Evolutionary conservation across 176 grass and related monocot genomes (phyloP), one percentile per base, ranked within the genome.

Genomic region (Eleusine coracana): DNA sequence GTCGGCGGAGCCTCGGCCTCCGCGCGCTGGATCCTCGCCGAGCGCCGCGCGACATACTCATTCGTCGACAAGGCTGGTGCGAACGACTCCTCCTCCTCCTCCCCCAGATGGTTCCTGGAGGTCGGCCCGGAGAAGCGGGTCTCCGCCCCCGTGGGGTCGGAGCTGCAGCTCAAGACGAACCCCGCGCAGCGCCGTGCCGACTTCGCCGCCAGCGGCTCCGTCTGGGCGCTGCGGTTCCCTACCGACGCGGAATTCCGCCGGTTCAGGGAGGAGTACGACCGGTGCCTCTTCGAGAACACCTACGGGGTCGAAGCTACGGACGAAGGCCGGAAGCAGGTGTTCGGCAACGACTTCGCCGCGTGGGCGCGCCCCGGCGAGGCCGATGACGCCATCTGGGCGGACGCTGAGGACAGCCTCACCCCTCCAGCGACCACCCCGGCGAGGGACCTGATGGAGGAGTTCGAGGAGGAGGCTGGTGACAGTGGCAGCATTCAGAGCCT

Each of bases 261-360:
- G 12, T 95, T 98, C 87, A 85, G 85, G 40, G 84, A 69, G 66
- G 84, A 91, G 41, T 98, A 87, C 79, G 86, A 92, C 34, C 94
- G 74, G 1, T 92, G 87, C 84, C 81, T 98, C 41, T 98, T 98
- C 45, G 91, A 98, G 87, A 98, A 95, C 81, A 95, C 91, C 2
- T 95, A 88, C 71, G 91, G 92, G 25, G 77, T 95, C n/a, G 88
- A 90, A 44, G 79, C 82, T 63, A 98, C 93, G 40, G 92, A 98
- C 54, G 87, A 95, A 34, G 94, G 94, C 51, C 78, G 83, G 50
- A 58, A 80, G 60, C 80, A 93, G 85, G 86, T 98, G 71, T 98
- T 98, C 70, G 96, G 96, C 44, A 74, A 87, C 18, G 96, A 98
- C 85, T 98, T 98, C 83, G 83, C 88, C 77, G 84, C 91, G 11